Percentiles rank a stretch among this genome's conserved stretches.
phyloP scores from a whole-genome alignment of 2,329 filamentous ascomycete species.

The Pseudocercospora macadamiae region DNA sequence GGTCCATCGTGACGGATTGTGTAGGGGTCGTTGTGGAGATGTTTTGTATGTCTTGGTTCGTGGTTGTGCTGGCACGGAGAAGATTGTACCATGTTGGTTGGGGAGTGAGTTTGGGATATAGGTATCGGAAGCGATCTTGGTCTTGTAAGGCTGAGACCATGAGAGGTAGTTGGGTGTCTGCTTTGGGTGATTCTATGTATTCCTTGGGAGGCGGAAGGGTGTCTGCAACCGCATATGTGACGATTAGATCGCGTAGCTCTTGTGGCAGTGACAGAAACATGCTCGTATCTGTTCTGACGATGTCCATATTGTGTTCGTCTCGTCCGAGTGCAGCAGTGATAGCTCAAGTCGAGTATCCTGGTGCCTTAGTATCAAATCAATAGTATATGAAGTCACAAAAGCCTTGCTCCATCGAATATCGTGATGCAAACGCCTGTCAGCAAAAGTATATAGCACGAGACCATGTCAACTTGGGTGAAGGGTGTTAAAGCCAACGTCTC shows the following conservation, averaged over 20 bases:
- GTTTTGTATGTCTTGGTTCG: not conserved
- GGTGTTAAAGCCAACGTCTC: too few relatives aligned
- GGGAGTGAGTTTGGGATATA: not conserved
- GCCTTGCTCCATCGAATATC: too few relatives aligned
- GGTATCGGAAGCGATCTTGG: not conserved
- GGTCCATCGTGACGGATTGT: not conserved
- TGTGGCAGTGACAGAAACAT: constrained; percentile 10
- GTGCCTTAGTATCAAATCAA: too few relatives aligned
- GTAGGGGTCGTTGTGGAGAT: not conserved
- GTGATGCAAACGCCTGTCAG: too few relatives aligned
- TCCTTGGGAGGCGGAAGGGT: not conserved
- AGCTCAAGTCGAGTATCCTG: too few relatives aligned
- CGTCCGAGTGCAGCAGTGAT: not conserved
- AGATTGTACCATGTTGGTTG: constrained; percentile 9
- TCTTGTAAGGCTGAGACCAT: not conserved
- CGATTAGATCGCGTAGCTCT: constrained; percentile 15
- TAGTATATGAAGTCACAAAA: too few relatives aligned
- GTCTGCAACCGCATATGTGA: constrained; percentile 1
- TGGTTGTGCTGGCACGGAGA: constrained; percentile 2
- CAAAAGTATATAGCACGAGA: too few relatives aligned
- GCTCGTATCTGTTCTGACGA: not conserved
- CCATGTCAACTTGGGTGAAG: too few relatives aligned
- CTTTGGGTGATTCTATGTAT: not conserved
- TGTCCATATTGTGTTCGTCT: not conserved
- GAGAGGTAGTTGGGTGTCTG: not conserved